phyloP scores from a whole-genome alignment of 495 filamentous ascomycete species.

The Trichoderma asperelloides region DNA sequence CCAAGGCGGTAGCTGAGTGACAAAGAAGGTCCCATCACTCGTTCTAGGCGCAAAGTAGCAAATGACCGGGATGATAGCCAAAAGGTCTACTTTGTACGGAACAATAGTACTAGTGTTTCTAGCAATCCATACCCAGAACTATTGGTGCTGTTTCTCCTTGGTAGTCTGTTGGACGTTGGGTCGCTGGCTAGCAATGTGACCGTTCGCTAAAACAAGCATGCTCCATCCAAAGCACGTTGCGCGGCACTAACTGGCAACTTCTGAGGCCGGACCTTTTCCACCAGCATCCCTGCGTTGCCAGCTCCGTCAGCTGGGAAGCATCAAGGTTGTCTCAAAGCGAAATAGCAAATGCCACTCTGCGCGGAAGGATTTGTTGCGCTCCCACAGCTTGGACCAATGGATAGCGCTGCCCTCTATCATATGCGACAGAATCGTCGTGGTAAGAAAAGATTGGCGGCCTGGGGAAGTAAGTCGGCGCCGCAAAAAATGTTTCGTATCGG shows the following conservation, averaged over 20 bases:
- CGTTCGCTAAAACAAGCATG: not conserved
- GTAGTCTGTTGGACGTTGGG: not conserved
- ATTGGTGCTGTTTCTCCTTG: not conserved
- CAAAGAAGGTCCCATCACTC: not conserved
- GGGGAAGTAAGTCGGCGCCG: not conserved
- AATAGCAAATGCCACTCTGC: not conserved
- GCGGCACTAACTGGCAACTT: not conserved
- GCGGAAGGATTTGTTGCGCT: not conserved
- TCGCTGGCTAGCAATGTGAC: not conserved
- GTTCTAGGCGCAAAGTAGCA: not conserved
- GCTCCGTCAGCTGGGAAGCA: not conserved
- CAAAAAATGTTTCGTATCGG: not conserved
- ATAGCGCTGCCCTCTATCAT: not conserved
- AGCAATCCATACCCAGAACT: not conserved
- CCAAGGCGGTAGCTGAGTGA: constrained; percentile 5
- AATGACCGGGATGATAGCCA: not conserved
- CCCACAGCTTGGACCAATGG: not conserved
- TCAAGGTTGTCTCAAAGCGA: not conserved
- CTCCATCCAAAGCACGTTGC: not conserved
- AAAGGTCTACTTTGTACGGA: not conserved
- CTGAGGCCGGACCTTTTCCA: not conserved
- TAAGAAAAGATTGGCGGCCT: not conserved
- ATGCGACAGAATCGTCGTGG: not conserved
- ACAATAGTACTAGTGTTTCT: not conserved
- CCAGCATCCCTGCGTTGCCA: not conserved